These are phyloP conservation scores for Magnaporthiopsis poae DNA, from an alignment of 2,329 filamentous ascomycete genomes.

Conservation along the genomic window DNA sequence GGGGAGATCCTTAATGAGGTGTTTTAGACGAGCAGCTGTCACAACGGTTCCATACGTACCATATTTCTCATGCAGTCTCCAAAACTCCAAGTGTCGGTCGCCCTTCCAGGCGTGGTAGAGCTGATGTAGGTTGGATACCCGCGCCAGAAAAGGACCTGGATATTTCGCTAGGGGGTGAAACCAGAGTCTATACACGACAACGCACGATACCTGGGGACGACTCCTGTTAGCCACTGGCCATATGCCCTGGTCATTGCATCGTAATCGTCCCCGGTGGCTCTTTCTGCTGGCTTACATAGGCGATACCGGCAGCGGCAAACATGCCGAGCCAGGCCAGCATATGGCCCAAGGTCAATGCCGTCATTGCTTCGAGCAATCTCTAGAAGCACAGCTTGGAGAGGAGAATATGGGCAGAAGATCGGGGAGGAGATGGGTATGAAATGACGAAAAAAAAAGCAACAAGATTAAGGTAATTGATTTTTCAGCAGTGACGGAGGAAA, in stretches of 20 bases:
- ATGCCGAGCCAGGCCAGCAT: constrained; percentile 31
- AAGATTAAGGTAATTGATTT: neutral
- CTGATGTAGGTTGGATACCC: constrained; percentile 54
- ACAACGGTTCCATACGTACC: constrained; percentile 30
- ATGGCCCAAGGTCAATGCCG: constrained; percentile 22
- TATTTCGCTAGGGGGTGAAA: constrained; percentile 57
- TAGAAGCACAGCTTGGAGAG: neutral
- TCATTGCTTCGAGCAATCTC: constrained; percentile 5
- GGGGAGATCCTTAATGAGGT: too few relatives aligned
- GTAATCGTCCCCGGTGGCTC: neutral
- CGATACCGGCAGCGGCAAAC: constrained; percentile 23
- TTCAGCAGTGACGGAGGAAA: neutral
- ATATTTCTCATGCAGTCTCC: constrained; percentile 60
- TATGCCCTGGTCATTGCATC: too few relatives aligned
- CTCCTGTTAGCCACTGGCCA: neutral
- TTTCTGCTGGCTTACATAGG: constrained; percentile 29
- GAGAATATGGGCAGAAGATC: neutral
- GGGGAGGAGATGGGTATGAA: neutral
- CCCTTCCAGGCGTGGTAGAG: constrained; percentile 68
- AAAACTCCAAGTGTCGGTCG: constrained; percentile 64
- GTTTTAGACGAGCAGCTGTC: too few relatives aligned
- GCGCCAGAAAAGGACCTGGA: constrained; percentile 54
- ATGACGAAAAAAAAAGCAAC: neutral
- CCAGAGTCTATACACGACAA: constrained; percentile 47
- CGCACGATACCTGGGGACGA: constrained; percentile 16